phyloP scores from a whole-genome alignment of 345 rosid genomes.

The Litchi chinensis region DNA sequence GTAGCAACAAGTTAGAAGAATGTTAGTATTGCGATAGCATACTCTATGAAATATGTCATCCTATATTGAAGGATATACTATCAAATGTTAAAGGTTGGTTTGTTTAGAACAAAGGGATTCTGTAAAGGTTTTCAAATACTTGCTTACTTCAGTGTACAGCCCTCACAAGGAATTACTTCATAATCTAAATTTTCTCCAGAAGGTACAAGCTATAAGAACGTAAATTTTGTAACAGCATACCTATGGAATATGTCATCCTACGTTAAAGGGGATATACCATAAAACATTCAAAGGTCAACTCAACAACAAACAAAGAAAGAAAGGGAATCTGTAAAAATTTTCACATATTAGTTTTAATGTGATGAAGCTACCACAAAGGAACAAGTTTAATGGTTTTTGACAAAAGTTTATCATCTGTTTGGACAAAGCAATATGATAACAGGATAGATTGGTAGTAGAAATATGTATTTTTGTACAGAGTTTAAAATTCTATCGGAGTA shows the following conservation, averaged over 20 bases:
- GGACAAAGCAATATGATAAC: no score
- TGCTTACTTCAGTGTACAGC: background rate
- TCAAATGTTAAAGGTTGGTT: background rate
- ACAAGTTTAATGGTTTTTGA: background rate
- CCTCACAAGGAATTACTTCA: background rate
- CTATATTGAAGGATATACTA: background rate
- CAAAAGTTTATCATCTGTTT: background rate
- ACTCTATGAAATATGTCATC: background rate
- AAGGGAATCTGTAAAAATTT: background rate
- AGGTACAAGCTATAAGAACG: background rate
- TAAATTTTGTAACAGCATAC: background rate
- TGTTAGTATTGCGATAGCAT: background rate
- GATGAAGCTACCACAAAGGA: background rate
- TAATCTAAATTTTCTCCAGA: background rate
- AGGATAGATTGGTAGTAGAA: background rate
- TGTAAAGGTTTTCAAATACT: background rate
- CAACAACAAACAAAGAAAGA: background rate
- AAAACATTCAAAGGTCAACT: background rate
- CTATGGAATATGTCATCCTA: background rate
- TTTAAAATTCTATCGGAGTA: background rate
- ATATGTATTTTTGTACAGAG: background rate
- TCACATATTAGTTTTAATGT: background rate
- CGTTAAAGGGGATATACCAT: background rate
- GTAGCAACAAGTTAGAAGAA: background rate
- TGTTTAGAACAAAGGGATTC: background rate